Conservation (phyloP, 1,139 yeast species). For the Debaryomyces coudertii region DNA sequence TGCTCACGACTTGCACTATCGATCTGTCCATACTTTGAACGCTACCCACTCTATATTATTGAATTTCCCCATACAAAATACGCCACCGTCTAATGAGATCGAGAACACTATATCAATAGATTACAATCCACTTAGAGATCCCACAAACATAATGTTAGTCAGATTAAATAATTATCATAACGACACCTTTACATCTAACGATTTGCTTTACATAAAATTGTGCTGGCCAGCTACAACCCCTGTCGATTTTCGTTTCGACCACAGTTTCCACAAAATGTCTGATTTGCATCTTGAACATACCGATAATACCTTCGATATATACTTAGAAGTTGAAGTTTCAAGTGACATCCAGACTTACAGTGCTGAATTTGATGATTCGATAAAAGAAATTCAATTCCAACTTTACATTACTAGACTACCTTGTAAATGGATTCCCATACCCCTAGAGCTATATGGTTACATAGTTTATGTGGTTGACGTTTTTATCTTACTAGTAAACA, state of each 20-base stretch:
- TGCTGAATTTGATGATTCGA: constrained; percentile 15
- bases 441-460: constrained; percentile 41
- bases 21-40: constrained; percentile 21
- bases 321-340: constrained; percentile 29
- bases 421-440: constrained; percentile 37
- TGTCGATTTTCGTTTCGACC: constrained; percentile 29
- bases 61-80: constrained; percentile 34
- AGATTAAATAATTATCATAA: constrained; percentile 39
- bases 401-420: constrained; percentile 40
- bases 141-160: constrained; percentile 28
- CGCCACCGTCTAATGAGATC: not conserved
- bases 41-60: constrained; percentile 28
- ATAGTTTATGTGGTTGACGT: constrained; percentile 36
- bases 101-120: constrained; percentile 10
- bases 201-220: constrained; percentile 37
- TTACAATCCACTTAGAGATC: constrained; percentile 22
- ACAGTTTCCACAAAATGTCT: constrained; percentile 24
- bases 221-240: constrained; percentile 53
- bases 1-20: not conserved
- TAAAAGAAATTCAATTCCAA: constrained; percentile 27
- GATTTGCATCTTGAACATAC: constrained; percentile 12
- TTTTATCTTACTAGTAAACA: constrained; percentile 20
- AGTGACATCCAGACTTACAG: constrained; percentile 32
- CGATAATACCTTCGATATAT: constrained; percentile 31
- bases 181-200: constrained; percentile 31